Conservation (phyloP, 345 rosid species). For the Arabis alpina region DNA sequence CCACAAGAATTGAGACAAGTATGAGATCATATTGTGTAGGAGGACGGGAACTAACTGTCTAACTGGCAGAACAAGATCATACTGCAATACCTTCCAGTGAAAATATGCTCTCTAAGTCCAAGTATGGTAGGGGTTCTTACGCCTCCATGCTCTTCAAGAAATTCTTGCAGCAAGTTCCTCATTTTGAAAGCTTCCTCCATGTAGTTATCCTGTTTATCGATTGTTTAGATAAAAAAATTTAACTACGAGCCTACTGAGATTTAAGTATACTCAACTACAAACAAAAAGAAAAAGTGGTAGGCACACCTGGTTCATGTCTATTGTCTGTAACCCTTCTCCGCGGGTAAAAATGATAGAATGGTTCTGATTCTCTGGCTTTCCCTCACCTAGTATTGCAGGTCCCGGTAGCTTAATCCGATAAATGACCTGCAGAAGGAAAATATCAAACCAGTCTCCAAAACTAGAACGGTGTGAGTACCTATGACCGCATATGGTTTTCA, state of each 20-base stretch:
- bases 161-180: conserved; percentile 82
- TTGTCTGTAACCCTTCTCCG: conserved; percentile 65
- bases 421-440: conserved; percentile 46
- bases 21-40: conserved; percentile 9
- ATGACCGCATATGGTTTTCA: neutral
- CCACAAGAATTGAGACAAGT: conserved; percentile 40
- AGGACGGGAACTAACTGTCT: conserved; percentile 42
- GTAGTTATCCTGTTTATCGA: conserved; percentile 62
- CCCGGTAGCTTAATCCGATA: conserved; percentile 68
- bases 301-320: conserved; percentile 68
- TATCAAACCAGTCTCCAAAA: conserved; percentile 26
- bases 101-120: conserved; percentile 81
- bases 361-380: conserved; percentile 72
- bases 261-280: conserved; percentile 4
- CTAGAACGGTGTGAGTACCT: neutral
- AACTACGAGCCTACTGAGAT: neutral
- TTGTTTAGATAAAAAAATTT: neutral
- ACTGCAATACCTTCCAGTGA: conserved; percentile 71
- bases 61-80: conserved; percentile 6
- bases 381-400: conserved; percentile 60
- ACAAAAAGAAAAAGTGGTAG: conserved; percentile 1
- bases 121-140: conserved; percentile 73
- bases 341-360: conserved; percentile 68
- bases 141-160: conserved; percentile 66
- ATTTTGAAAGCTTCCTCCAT: conserved; percentile 88